Evolutionary conservation across 1,284 basidiomycete genomes (phyloP).

Genomic region (Pholiota adiposa): DNA sequence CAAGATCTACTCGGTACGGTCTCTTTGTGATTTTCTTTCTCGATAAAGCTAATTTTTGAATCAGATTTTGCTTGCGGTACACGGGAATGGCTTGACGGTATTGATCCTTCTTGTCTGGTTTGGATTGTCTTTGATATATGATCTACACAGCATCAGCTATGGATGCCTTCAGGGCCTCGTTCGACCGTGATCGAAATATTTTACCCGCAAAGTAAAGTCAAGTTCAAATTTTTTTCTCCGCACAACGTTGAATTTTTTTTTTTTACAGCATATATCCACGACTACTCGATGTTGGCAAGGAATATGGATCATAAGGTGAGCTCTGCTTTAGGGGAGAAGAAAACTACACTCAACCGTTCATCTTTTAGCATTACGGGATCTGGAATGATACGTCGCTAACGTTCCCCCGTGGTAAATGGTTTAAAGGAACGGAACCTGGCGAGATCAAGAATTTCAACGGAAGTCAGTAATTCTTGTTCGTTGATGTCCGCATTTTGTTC

Average conservation of each 20-base stretch:
- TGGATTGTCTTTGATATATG: neutral
- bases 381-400: slow-evolving; percentile 44
- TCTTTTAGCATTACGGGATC: slow-evolving; percentile 40
- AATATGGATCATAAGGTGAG: slow-evolving; percentile 43
- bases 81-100: slow-evolving; percentile 48
- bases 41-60: neutral
- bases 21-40: neutral
- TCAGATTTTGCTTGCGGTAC: slow-evolving; percentile 43
- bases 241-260: neutral
- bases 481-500: neutral
- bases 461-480: slow-evolving; percentile 20
- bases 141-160: slow-evolving; percentile 40
- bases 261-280: slow-evolving; percentile 38
- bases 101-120: neutral
- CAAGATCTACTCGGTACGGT: slow-evolving; percentile 40
- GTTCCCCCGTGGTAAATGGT: slow-evolving; percentile 35
- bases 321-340: neutral
- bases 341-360: neutral
- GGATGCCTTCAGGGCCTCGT: slow-evolving; percentile 42
- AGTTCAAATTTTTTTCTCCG: neutral
- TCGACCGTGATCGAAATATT: slow-evolving; percentile 47
- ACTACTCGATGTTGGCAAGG: slow-evolving; percentile 45
- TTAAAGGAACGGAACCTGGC: slow-evolving; percentile 32
- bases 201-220: slow-evolving; percentile 32
- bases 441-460: slow-evolving; percentile 34